phyloP scores from a whole-genome alignment of 179 eudicot genomes.

The Silene coronaria region DNA sequence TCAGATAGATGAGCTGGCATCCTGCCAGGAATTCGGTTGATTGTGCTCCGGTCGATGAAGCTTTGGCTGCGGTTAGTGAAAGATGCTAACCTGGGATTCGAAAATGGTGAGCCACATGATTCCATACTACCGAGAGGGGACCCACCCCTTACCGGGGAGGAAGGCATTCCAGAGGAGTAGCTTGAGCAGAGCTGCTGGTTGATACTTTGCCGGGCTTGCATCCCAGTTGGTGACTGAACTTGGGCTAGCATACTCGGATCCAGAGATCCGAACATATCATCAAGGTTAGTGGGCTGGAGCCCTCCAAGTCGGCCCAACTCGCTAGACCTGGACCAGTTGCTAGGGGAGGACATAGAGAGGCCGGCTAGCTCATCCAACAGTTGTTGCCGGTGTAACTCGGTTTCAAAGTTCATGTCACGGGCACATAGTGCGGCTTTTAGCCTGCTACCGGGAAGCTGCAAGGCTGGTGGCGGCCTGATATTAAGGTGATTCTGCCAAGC shows the following conservation, averaged over 20 bases:
- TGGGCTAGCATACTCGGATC: conserved; percentile 40
- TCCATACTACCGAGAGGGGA: conserved; percentile 51
- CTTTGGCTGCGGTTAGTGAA: conserved; percentile 83
- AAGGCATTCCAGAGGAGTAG: conserved; percentile 48
- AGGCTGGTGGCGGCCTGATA: conserved; percentile 52
- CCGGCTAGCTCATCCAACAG: conserved; percentile 58
- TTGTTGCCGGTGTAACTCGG: conserved; percentile 49
- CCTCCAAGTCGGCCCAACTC: conserved; percentile 37
- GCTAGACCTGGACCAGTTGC: conserved; percentile 38
- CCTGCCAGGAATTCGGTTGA: conserved; percentile 27
- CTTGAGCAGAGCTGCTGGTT: conserved; percentile 52
- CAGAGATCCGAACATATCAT: conserved; percentile 42
- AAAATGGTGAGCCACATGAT: conserved; percentile 32
- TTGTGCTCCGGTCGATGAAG: conserved; percentile 51
- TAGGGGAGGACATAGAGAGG: conserved; percentile 59
- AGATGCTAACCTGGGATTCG: conserved; percentile 54
- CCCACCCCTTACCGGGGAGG: conserved; percentile 53
- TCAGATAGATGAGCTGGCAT: conserved; percentile 38
- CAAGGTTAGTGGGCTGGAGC: conserved; percentile 53
- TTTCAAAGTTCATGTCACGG: conserved; percentile 50
- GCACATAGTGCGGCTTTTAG: conserved; percentile 46
- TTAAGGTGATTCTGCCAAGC: conserved; percentile 60
- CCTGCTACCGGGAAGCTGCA: conserved; percentile 61
- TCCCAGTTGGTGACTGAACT: conserved; percentile 40
- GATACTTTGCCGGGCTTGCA: conserved; percentile 50